phyloP scores from a whole-genome alignment of 164 flowering plant genomes.

The Dillenia suffruticosa region DNA sequence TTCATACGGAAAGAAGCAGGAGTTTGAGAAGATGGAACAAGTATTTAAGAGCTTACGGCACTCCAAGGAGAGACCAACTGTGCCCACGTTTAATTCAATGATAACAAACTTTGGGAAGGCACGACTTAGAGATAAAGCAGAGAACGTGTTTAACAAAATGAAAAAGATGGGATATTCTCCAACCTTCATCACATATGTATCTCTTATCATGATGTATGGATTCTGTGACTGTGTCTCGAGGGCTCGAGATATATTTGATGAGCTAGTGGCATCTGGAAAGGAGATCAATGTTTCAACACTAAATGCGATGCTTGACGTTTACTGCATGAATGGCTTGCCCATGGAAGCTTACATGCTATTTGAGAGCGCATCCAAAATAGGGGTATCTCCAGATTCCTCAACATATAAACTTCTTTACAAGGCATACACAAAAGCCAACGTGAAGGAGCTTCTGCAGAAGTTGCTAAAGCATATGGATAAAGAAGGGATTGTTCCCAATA shows the following conservation, averaged over 20 bases:
- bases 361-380: conserved; percentile 29
- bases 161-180: conserved; percentile 60
- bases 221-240: conserved; percentile 67
- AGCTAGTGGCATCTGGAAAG: conserved; percentile 41
- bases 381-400: conserved; percentile 49
- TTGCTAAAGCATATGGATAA: conserved; percentile 63
- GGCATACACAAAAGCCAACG: conserved; percentile 76
- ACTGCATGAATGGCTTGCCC: conserved; percentile 72
- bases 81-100: conserved; percentile 95
- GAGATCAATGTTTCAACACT: conserved; percentile 68
- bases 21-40: conserved; percentile 92
- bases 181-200: conserved; percentile 74
- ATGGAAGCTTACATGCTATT: conserved; percentile 68
- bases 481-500: conserved; percentile 82
- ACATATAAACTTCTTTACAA: conserved; percentile 90
- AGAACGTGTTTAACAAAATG: conserved; percentile 49
- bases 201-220: conserved; percentile 77
- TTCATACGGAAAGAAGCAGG: conserved; percentile 87
- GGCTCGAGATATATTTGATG: conserved; percentile 72
- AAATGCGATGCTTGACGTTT: conserved; percentile 87
- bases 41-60: conserved; percentile 74
- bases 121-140: conserved; percentile 75
- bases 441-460: conserved; percentile 62
- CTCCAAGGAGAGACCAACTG: conserved; percentile 79
- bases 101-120: conserved; percentile 92